A percentile compares a stretch with the other conserved stretches of the same genome.
Evolutionary conservation across 225 moss, liverwort and hornwort species (phyloP).

Genomic region (Pseudoscleropodium purum): DNA sequence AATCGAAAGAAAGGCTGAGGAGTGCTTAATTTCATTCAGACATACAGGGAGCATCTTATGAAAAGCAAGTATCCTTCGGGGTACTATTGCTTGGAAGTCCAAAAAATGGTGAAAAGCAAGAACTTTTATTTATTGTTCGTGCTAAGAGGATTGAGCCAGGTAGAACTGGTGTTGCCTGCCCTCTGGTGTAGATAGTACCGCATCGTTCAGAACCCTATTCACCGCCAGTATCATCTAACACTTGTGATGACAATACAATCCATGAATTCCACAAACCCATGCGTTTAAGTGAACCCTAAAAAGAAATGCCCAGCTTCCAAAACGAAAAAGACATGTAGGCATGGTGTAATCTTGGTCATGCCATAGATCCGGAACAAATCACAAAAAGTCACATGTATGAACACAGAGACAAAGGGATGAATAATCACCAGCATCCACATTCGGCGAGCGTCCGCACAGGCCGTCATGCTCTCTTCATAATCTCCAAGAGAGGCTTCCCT

Average conservation of each 20-base stretch:
- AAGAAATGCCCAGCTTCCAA: neutral
- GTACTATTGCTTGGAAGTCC: neutral
- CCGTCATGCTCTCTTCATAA: slow-evolving; percentile 59
- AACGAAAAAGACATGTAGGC: neutral
- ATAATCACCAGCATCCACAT: slow-evolving; percentile 85
- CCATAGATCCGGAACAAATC: neutral
- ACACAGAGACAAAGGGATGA: neutral
- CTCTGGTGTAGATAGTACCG: neutral
- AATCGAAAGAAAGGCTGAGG: neutral
- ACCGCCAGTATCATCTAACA: neutral
- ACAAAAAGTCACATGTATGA: neutral
- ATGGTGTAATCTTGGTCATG: neutral
- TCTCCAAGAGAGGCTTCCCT: slow-evolving; percentile 72
- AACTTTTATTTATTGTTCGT: neutral
- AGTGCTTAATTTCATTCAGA: neutral
- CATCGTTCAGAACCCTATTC: neutral
- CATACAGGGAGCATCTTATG: neutral
- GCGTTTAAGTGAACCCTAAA: neutral
- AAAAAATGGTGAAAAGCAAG: neutral
- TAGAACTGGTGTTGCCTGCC: neutral
- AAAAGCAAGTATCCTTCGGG: neutral
- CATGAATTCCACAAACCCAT: neutral
- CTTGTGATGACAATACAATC: neutral
- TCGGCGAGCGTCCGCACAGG: slow-evolving; percentile 56
- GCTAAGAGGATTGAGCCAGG: neutral